Evolutionary conservation across 768 basidiomycete genomes (phyloP), one percentile per base, ranked within the genome.

Genomic region (Boletus speciosus): DNA sequence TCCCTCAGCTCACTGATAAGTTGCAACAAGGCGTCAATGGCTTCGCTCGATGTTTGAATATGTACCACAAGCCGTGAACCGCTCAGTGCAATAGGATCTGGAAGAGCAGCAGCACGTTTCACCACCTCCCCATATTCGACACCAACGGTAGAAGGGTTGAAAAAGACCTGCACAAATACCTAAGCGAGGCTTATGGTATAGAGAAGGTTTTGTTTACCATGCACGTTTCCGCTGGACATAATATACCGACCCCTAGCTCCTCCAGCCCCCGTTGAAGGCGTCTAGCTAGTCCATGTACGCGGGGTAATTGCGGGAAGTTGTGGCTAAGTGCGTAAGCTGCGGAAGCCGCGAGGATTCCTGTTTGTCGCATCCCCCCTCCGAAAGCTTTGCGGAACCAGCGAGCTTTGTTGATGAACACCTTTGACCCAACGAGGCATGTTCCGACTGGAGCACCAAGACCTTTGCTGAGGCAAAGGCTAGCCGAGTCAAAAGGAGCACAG

Each of bases 341-440:
- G 9, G 83, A 83, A 5, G 85, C 93, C 8, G 91, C 84, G 42
- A 98, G 78, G 43, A 88, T 74, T 49, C 96, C 95, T 16, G 85
- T 93, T 73, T 99, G 96, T 34, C 97, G 81, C 85, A 98, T 93
- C 36, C 93, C 93, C 37, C 93, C 95, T 47, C 96, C 97, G 60
- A 98, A 94, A 19, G 92, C 78, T 74, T 98, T 98, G 51, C 95
- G 80, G 76, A 98, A 90, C 84, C 90, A 85, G 10, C 86, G 81
- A 0, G 93, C 93, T 62, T 81, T 81, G 7, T 69, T 65, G 66
- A 98, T 93, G 64, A 93, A 89, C 9, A 78, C 81, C 54, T 81
- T 82, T 19, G 84, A 71, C 10, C 96, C 97, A 43, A 91, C 90
- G 15, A 98, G 81, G 59, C 89, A 88, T 16, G 91, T 91, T 42